These are phyloP conservation scores for Populus deltoides DNA, from an alignment of 345 rosid species.

Conservation along the genomic window DNA sequence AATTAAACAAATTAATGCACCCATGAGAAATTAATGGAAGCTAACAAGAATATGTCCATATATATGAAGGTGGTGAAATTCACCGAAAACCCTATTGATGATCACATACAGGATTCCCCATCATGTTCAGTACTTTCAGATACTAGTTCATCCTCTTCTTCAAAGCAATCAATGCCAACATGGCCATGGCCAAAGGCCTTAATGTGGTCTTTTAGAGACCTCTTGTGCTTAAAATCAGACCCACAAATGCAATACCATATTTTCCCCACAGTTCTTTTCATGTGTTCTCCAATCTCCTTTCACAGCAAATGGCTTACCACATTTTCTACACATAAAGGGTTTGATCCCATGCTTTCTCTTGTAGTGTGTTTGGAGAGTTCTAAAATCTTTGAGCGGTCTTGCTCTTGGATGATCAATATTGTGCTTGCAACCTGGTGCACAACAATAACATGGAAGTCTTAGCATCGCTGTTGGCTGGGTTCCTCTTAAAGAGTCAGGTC, in stretches of 20 bases:
- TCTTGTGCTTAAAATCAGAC: slow-evolving; percentile 76
- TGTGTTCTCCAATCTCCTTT: slow-evolving; percentile 86
- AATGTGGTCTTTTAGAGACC: slow-evolving; percentile 72
- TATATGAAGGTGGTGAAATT: neutral
- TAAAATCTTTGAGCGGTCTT: slow-evolving; percentile 71
- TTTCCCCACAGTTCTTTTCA: slow-evolving; percentile 80
- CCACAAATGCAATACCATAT: slow-evolving; percentile 78
- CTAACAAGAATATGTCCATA: neutral
- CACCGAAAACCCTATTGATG: neutral
- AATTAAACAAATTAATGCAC: neutral
- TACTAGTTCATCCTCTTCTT: slow-evolving; percentile 57
- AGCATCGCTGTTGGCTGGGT: slow-evolving; percentile 73
- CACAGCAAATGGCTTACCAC: slow-evolving; percentile 72
- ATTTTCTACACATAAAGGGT: slow-evolving; percentile 69
- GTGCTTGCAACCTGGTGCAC: slow-evolving; percentile 65
- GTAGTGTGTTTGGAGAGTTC: slow-evolving; percentile 87
- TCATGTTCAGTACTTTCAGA: slow-evolving; percentile 49
- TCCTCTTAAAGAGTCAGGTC: slow-evolving; percentile 74
- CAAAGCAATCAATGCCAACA: slow-evolving; percentile 42
- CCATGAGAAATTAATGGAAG: neutral
- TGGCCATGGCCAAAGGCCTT: slow-evolving; percentile 76
- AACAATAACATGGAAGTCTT: slow-evolving; percentile 74
- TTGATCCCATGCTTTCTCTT: slow-evolving; percentile 74
- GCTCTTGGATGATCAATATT: slow-evolving; percentile 76
- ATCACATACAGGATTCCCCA: neutral